Evolutionary conservation across 495 filamentous ascomycete species (phyloP).

Genomic region (Rhypophila decipiens): DNA sequence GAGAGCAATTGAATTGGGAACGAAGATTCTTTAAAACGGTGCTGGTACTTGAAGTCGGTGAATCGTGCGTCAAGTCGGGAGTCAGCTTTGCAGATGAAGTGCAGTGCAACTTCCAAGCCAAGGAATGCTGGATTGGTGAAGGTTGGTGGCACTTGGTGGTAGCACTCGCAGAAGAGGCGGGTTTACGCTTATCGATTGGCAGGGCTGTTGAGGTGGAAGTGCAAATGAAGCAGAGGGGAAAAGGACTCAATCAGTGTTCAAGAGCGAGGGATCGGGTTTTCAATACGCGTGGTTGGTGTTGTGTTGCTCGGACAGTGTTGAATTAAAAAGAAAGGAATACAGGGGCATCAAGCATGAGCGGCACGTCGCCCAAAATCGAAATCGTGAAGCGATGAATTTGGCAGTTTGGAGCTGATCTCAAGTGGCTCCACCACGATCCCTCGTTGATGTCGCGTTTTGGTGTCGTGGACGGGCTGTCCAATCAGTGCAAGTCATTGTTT

Average conservation of each 20-base stretch:
- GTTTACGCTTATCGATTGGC: no score
- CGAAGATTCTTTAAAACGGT: not conserved
- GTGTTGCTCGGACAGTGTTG: not conserved
- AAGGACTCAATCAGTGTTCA: not conserved
- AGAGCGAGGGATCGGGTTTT: not conserved
- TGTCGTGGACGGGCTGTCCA: constrained; percentile 7
- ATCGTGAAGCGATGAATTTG: not conserved
- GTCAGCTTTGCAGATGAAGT: no score
- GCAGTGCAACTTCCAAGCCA: no score
- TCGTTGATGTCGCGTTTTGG: constrained; percentile 18
- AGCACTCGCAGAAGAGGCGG: no score
- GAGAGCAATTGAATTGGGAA: not conserved
- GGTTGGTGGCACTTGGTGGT: no score
- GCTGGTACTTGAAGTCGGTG: not conserved
- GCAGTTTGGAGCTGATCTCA: not conserved
- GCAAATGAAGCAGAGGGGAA: not conserved
- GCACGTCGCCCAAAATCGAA: not conserved
- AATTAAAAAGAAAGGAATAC: not conserved
- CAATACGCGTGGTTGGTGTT: not conserved
- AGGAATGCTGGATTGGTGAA: no score
- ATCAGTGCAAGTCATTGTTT: constrained; percentile 12
- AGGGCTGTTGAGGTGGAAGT: not conserved
- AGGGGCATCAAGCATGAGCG: not conserved
- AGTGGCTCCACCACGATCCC: constrained; percentile 5
- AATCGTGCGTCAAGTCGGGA: no score